phyloP scores from a whole-genome alignment of 495 filamentous ascomycete species.

The Penicillium samsonianum region DNA sequence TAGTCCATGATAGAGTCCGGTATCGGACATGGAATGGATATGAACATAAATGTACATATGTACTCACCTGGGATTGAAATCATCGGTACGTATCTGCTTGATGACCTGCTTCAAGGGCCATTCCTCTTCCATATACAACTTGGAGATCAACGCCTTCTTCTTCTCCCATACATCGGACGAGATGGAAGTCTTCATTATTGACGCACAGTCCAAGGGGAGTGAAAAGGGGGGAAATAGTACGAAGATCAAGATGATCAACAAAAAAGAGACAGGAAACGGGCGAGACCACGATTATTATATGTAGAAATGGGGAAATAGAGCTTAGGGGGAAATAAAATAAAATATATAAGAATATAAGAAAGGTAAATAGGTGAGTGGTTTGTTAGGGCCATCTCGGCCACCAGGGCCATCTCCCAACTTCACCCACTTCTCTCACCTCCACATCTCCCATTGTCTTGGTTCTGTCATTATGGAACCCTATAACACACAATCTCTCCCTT shows the following conservation, averaged over 20 bases:
- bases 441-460: not conserved
- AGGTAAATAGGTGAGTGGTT: not conserved
- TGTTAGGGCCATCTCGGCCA: not conserved
- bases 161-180: constrained; percentile 53
- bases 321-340: not conserved
- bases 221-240: not conserved
- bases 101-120: constrained; percentile 54
- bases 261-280: constrained; percentile 9
- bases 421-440: not conserved
- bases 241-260: constrained; percentile 7
- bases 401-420: not conserved
- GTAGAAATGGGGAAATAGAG: not conserved
- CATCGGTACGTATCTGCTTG: constrained; percentile 49
- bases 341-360: not conserved
- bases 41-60: no score
- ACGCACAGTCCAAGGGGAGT: constrained; percentile 8
- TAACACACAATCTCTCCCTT: not conserved
- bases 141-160: constrained; percentile 50
- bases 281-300: constrained; percentile 10
- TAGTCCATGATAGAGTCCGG: not conserved
- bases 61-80: constrained; percentile 51
- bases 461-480: not conserved
- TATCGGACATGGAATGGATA: not conserved
- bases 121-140: constrained; percentile 52
- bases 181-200: constrained; percentile 49